Conservation (phyloP, 257 asterid genomes). For the Solanum pinnatisectum region DNA sequence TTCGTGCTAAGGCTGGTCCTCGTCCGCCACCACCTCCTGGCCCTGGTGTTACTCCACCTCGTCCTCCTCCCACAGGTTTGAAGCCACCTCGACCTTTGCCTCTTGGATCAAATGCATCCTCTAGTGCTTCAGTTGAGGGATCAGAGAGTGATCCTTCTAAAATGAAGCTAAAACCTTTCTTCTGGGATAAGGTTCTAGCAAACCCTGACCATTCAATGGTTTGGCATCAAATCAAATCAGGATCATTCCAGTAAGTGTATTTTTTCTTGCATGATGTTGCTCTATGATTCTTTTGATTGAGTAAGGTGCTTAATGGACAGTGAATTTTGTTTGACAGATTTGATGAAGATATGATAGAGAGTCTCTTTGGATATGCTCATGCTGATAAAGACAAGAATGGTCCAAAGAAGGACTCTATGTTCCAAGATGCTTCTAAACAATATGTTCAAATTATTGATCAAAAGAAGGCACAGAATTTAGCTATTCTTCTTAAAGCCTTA, state of each 20-base stretch:
- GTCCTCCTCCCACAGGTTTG: conserved; percentile 38
- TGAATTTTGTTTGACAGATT: conserved; percentile 40
- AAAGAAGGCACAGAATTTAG: conserved; percentile 75
- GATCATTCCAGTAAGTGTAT: conserved; percentile 80
- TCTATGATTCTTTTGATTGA: background rate
- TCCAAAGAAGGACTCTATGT: conserved; percentile 29
- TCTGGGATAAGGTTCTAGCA: conserved; percentile 93
- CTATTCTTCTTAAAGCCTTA: conserved; percentile 79
- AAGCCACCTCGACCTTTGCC: conserved; percentile 45
- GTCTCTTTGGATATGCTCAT: conserved; percentile 67
- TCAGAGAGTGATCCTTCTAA: conserved; percentile 41
- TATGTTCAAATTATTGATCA: conserved; percentile 63
- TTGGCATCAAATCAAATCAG: conserved; percentile 94
- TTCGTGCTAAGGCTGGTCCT: conserved; percentile 8
- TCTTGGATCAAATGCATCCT: conserved; percentile 36
- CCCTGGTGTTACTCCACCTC: conserved; percentile 24
- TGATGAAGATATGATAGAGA: conserved; percentile 88
- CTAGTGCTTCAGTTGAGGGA: conserved; percentile 25
- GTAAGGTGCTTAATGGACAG: conserved; percentile 1
- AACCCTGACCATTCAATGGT: conserved; percentile 90
- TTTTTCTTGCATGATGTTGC: background rate
- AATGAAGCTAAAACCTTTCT: conserved; percentile 89
- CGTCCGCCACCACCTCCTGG: conserved; percentile 30
- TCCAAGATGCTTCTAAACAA: conserved; percentile 35
- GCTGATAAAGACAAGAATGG: conserved; percentile 42